These are phyloP conservation scores for Verticillium albo-atrum DNA, from an alignment of 2,329 filamentous ascomycete species.

Conservation along the genomic window DNA sequence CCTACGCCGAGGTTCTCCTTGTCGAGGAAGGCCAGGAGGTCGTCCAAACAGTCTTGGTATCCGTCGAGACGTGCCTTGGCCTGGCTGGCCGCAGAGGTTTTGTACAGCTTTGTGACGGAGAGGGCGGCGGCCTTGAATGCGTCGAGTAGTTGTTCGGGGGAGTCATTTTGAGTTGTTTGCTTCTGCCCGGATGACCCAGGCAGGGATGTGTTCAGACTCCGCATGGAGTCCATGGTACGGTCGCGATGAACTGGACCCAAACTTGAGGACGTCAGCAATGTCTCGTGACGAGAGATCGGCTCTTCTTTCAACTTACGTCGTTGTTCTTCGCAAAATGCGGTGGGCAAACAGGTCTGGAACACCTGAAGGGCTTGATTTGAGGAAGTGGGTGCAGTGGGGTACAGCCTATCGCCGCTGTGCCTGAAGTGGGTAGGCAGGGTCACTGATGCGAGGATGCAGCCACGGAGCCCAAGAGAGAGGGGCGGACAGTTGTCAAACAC, in stretches of 20 bases:
- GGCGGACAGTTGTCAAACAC: neutral
- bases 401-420: neutral
- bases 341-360: neutral
- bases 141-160: slow-evolving; percentile 68
- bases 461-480: neutral
- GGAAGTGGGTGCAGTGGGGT: neutral
- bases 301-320: neutral
- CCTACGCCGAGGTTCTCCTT: slow-evolving; percentile 71
- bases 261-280: neutral
- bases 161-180: slow-evolving; percentile 27
- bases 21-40: slow-evolving; percentile 81
- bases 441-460: neutral
- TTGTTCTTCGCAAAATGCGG: neutral
- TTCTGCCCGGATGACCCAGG: slow-evolving; percentile 13
- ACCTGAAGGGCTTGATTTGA: slow-evolving; percentile 2
- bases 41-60: slow-evolving; percentile 91
- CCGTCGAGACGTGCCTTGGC: slow-evolving; percentile 72
- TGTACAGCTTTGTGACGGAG: slow-evolving; percentile 94
- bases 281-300: neutral
- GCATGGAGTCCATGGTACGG: slow-evolving; percentile 24
- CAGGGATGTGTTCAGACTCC: slow-evolving; percentile 19
- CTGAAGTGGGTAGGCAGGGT: neutral
- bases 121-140: slow-evolving; percentile 90
- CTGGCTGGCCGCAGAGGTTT: slow-evolving; percentile 77
- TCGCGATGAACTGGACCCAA: neutral